These are phyloP conservation scores for Candida quercuum DNA, from an alignment of 805 yeast species.

Conservation along the genomic window DNA sequence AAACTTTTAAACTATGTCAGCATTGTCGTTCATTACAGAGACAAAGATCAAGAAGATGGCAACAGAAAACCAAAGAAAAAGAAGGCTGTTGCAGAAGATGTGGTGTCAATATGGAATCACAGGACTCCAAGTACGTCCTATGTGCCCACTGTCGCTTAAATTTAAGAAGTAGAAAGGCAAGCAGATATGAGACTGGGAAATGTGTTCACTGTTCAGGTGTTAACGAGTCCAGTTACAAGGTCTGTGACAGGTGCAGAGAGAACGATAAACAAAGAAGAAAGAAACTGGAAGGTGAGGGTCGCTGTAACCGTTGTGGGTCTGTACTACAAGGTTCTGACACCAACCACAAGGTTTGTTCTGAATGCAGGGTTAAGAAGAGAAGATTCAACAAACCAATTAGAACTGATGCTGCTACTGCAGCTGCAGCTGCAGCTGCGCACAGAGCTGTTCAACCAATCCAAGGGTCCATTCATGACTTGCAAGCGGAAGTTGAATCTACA, in stretches of 20 bases:
- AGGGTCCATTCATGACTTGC: constrained; percentile 10
- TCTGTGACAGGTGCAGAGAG: constrained; percentile 59
- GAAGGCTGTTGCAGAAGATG: constrained; percentile 63
- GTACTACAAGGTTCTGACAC: constrained; percentile 39
- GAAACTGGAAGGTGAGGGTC: constrained; percentile 50
- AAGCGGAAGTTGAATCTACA: neutral
- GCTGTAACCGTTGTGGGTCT: constrained; percentile 59
- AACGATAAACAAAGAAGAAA: constrained; percentile 55
- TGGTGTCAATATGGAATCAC: constrained; percentile 48
- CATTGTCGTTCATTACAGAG: constrained; percentile 64
- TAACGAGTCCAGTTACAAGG: constrained; percentile 47
- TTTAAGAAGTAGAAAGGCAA: constrained; percentile 49
- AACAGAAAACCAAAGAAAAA: constrained; percentile 50
- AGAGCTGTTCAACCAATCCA: constrained; percentile 2
- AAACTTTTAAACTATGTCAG: constrained; percentile 49
- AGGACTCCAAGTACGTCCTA: constrained; percentile 47
- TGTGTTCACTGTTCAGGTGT: constrained; percentile 70
- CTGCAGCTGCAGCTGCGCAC: constrained; percentile 7
- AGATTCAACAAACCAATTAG: constrained; percentile 15
- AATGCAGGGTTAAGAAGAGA: constrained; percentile 53
- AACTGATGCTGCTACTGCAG: constrained; percentile 8
- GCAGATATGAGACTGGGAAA: constrained; percentile 55
- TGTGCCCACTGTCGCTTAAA: constrained; percentile 57
- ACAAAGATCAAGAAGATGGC: constrained; percentile 62
- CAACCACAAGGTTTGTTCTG: constrained; percentile 49